phyloP scores from a whole-genome alignment of 768 basidiomycete genomes.

The Vararia minispora region DNA sequence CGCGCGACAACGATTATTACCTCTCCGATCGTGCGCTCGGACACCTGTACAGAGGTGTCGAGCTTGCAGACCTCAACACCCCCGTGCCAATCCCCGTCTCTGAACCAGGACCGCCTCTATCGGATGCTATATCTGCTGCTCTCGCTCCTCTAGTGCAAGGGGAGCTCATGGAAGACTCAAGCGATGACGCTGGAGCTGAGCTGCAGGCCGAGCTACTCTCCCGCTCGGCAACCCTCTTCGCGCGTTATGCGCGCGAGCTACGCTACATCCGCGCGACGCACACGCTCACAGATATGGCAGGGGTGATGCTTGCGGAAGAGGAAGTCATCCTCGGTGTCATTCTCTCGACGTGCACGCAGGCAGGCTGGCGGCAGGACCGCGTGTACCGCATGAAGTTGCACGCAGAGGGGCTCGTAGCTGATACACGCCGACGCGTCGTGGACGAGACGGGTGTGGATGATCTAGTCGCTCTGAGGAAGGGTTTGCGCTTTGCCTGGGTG shows the following conservation, averaged over 20 bases:
- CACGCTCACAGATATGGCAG: conserved; percentile 46
- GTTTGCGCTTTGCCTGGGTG: conserved; percentile 46
- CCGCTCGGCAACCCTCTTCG: conserved; percentile 36
- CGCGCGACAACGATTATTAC: conserved; percentile 57
- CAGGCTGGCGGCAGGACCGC: conserved; percentile 46
- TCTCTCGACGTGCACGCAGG: conserved; percentile 54
- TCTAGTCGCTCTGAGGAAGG: conserved; percentile 18
- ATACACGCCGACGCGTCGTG: conserved; percentile 34
- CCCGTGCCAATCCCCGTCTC: conserved; percentile 5
- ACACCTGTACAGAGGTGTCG: conserved; percentile 53
- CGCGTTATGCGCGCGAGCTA: conserved; percentile 51
- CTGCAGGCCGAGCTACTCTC: no score
- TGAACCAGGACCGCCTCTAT: neutral
- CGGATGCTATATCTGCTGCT: conserved; percentile 3
- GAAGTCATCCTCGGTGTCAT: conserved; percentile 75
- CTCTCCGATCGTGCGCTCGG: conserved; percentile 62
- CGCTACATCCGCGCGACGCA: conserved; percentile 61
- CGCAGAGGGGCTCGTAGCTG: conserved; percentile 36
- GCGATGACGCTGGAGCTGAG: neutral
- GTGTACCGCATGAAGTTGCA: conserved; percentile 56
- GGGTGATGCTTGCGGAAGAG: conserved; percentile 50
- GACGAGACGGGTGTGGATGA: neutral
- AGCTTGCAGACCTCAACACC: conserved; percentile 27
- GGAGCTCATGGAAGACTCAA: neutral
- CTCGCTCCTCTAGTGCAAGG: conserved; percentile 1